These are phyloP conservation scores for Geoglossum glabrum DNA, from an alignment of 495 filamentous ascomycete species.

Conservation along the genomic window DNA sequence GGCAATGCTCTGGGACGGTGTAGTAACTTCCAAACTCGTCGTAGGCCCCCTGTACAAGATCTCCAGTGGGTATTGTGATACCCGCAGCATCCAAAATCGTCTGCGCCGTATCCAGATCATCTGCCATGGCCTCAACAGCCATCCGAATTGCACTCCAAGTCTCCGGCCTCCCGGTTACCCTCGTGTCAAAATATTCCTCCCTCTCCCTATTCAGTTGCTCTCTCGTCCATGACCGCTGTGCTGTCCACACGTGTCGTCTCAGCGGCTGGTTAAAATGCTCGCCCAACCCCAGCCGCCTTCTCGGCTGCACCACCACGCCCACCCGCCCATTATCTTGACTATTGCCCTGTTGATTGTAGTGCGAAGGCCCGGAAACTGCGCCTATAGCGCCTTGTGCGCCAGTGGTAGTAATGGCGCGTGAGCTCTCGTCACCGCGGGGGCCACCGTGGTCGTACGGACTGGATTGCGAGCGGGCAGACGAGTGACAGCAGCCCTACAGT, in stretches of 20 bases:
- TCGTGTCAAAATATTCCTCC: slow-evolving; percentile 62
- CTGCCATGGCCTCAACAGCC: slow-evolving; percentile 43
- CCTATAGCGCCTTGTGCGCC: background rate
- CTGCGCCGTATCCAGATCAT: slow-evolving; percentile 55
- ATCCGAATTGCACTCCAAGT: slow-evolving; percentile 56
- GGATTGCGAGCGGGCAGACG: slow-evolving; percentile 3
- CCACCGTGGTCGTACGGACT: background rate
- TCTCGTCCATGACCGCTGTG: slow-evolving; percentile 31
- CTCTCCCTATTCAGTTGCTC: slow-evolving; percentile 28
- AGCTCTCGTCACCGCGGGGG: slow-evolving; percentile 1
- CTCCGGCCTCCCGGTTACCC: slow-evolving; percentile 54
- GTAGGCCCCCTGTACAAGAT: slow-evolving; percentile 54
- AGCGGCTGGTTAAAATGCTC: slow-evolving; percentile 33
- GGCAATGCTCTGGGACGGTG: slow-evolving; percentile 51
- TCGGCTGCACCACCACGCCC: background rate
- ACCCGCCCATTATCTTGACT: background rate
- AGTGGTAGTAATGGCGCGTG: background rate
- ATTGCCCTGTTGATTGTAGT: background rate
- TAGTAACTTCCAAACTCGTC: slow-evolving; percentile 63
- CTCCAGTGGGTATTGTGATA: slow-evolving; percentile 56
- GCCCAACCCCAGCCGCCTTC: slow-evolving; percentile 9
- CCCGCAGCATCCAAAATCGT: slow-evolving; percentile 55
- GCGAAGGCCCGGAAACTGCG: background rate
- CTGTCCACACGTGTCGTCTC: slow-evolving; percentile 28
- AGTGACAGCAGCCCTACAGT: slow-evolving; percentile 2